These are phyloP conservation scores for Gossypium schwendimanii DNA, from an alignment of 441 rosid species.

Conservation along the genomic window DNA sequence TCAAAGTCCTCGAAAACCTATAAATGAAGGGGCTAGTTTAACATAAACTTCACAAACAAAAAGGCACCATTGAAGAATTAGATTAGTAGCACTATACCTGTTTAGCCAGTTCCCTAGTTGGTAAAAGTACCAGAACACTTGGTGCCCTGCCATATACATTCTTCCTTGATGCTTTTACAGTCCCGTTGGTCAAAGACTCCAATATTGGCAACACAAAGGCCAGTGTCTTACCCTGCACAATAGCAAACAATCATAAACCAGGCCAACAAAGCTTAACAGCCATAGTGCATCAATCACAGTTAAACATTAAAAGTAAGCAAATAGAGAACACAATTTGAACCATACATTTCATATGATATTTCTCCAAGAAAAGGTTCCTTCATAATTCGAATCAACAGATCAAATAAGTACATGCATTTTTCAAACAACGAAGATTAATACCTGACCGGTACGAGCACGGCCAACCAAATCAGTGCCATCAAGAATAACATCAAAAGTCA, in stretches of 20 bases:
- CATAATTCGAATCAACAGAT: background rate
- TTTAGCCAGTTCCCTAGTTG: constrained; percentile 87
- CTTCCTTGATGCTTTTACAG: constrained; percentile 44
- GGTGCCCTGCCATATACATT: constrained; percentile 82
- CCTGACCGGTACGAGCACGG: constrained; percentile 62
- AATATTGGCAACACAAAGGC: constrained; percentile 92
- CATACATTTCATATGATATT: background rate
- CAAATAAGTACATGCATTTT: background rate
- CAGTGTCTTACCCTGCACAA: constrained; percentile 78
- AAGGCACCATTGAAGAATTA: background rate
- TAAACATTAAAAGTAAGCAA: background rate
- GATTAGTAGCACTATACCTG: constrained; percentile 42
- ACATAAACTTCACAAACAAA: background rate
- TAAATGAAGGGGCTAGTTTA: background rate
- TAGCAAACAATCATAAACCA: constrained; percentile 6
- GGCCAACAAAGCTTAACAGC: background rate
- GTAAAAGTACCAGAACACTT: constrained; percentile 80
- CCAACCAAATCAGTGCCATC: constrained; percentile 88
- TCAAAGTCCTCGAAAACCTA: constrained; percentile 80
- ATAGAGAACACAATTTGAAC: background rate
- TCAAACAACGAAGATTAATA: constrained; percentile 7
- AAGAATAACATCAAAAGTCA: constrained; percentile 61
- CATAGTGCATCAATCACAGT: background rate
- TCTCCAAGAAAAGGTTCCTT: background rate
- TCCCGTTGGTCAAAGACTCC: constrained; percentile 78